Evolutionary conservation across 2,329 filamentous ascomycete genomes (phyloP), one percentile per base, ranked within the genome.

Genomic region (Fusarium cicatricum): DNA sequence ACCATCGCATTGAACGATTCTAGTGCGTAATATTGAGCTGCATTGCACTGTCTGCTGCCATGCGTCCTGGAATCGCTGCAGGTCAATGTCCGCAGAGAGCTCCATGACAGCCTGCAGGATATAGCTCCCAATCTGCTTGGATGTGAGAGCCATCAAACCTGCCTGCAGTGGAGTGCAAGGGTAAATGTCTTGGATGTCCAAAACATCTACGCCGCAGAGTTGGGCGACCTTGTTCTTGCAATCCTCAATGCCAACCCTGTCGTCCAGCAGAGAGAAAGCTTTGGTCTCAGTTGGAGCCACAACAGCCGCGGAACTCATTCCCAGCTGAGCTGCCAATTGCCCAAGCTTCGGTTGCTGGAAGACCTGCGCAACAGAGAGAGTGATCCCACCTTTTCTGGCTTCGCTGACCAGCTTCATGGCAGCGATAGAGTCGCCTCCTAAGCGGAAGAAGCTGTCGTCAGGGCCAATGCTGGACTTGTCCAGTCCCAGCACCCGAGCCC

Each of bases 1-100:
- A 2, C 67, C 64, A 0, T 75, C 67, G 3, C 75, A 67, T 29
- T 81, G 78, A 0, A 81, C 71, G 43, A 83, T 78, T 29, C 80
- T 74, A 0, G 80, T 80, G 9, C 81, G 74, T 6, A 82, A 67
- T 23, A 81, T 78, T 0, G 65, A 21, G 1, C 17, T 17, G 1
- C 10, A 12, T 1, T 36, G 26, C 2, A 52, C 38, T 1, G 45
- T 47, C 11, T 40, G 12, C 3, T 63, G 14, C 68, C 62, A 66
- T 5, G 67, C 62, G 1, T 12, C 10, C 1, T 42, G 33, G 21
- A 70, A 57, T 5, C 37, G 11, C 0, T 49, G 29, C 1, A 64
- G 7, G 11, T 54, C 23, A 4, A 62, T 33, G 0, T 39, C 41
- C 0, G 23, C 12, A 7, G 46, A 26, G 0, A 70, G 32, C 1